Evolutionary conservation across 2,329 filamentous ascomycete genomes (phyloP).

Genomic region (Pseudogymnoascus sp.): DNA sequence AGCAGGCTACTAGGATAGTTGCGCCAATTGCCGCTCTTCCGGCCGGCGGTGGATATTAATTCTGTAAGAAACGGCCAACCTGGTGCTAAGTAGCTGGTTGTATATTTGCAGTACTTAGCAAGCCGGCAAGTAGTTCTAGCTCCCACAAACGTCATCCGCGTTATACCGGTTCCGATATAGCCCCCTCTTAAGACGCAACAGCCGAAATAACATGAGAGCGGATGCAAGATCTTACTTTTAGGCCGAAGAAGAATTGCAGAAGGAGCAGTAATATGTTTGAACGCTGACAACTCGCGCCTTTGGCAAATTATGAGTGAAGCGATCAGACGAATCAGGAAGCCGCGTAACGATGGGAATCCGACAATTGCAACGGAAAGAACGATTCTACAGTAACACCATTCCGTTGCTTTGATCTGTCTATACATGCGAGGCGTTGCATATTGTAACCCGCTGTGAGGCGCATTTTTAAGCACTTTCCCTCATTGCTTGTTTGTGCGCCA

Average conservation of each 20-base stretch:
- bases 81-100: neutral
- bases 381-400: neutral
- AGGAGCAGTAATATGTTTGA: neutral
- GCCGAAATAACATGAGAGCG: neutral
- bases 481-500: neutral
- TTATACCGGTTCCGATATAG: neutral
- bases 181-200: neutral
- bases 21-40: neutral
- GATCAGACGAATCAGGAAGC: neutral
- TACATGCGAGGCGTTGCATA: neutral
- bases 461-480: neutral
- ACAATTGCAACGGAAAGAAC: neutral
- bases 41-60: neutral
- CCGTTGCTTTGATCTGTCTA: neutral
- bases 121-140: neutral
- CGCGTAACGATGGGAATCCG: neutral
- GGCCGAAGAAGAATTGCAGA: neutral
- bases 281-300: neutral
- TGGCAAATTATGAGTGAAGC: neutral
- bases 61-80: neutral
- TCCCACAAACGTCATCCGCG: neutral
- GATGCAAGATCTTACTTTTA: neutral
- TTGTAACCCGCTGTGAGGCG: neutral
- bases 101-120: neutral
- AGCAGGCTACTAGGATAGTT: neutral